A percentile compares a stretch with the other conserved stretches of the same genome.
Evolutionary conservation across 169 alveolate species (phyloP).

Genomic region (Blepharisma undulans): DNA sequence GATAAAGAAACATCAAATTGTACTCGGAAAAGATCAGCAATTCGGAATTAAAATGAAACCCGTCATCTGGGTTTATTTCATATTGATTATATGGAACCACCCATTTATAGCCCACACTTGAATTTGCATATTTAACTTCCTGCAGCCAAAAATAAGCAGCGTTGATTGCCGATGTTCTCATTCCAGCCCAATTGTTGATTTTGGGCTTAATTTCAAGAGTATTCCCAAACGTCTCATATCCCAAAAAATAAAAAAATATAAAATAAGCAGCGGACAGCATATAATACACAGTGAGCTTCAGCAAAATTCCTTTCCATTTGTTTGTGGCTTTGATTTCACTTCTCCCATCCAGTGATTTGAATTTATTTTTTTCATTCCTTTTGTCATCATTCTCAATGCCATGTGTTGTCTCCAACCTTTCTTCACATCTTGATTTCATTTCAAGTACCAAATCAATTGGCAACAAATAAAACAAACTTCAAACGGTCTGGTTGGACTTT

Average conservation of each 20-base stretch:
- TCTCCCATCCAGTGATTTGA: not conserved
- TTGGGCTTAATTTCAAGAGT: conserved; percentile 25
- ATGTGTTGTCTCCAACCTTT: conserved; percentile 27
- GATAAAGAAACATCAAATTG: not conserved
- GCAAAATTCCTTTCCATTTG: conserved; percentile 9
- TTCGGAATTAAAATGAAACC: not conserved
- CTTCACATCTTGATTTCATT: conserved; percentile 35
- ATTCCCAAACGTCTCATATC: conserved; percentile 19
- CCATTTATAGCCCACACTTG: not conserved
- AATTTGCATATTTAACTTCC: not conserved
- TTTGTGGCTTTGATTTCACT: not conserved
- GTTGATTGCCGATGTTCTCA: not conserved
- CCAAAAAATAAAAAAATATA: conserved; percentile 14
- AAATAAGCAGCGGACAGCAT: conserved; percentile 1
- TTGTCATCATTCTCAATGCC: conserved; percentile 32
- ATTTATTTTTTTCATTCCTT: not conserved
- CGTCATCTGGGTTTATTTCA: not conserved
- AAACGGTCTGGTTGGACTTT: conserved; percentile 20
- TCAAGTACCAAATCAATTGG: conserved; percentile 34
- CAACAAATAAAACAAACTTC: conserved; percentile 25
- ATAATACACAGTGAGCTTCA: conserved; percentile 6
- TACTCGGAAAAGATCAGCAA: not conserved
- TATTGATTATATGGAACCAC: not conserved
- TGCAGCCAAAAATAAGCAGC: conserved; percentile 29
- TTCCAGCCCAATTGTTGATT: conserved; percentile 15